Percentiles rank a stretch among this genome's conserved stretches.
Conservation (phyloP, 1,284 basidiomycete species). For the Clitocybe nebularis region DNA sequence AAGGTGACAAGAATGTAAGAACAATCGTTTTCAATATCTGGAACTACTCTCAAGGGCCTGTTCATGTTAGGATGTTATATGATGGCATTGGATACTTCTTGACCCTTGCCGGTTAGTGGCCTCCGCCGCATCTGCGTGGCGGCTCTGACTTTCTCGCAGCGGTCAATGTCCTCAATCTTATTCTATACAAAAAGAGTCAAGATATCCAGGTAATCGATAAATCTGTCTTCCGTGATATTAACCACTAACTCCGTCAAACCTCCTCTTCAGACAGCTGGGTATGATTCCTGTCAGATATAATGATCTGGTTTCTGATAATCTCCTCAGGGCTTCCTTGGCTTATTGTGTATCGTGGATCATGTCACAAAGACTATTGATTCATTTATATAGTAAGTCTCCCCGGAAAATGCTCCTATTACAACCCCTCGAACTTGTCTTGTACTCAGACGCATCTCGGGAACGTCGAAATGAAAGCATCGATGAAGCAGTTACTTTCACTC, state of each 20-base stretch:
- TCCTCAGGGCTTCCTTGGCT: constrained; percentile 35
- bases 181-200: constrained; percentile 32
- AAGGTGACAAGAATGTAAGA: constrained; percentile 38
- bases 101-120: constrained; percentile 37
- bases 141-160: constrained; percentile 33
- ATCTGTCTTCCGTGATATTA: not conserved
- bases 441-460: constrained; percentile 32
- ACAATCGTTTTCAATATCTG: constrained; percentile 3
- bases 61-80: constrained; percentile 40
- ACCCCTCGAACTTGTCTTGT: not conserved
- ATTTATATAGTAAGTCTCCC: constrained; percentile 34
- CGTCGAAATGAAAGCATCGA: constrained; percentile 31
- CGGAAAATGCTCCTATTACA: not conserved
- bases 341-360: constrained; percentile 43
- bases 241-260: not conserved
- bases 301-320: constrained; percentile 2
- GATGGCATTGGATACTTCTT: constrained; percentile 49
- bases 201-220: constrained; percentile 33
- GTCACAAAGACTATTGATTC: constrained; percentile 39
- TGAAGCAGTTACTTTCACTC: constrained; percentile 33
- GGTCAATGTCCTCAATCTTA: constrained; percentile 37
- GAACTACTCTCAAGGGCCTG: not conserved
- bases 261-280: constrained; percentile 36
- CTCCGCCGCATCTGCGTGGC: not conserved
- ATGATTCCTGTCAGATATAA: constrained; percentile 13